These are phyloP conservation scores for Citrus glauca DNA, from an alignment of 345 rosid genomes.

Conservation along the genomic window DNA sequence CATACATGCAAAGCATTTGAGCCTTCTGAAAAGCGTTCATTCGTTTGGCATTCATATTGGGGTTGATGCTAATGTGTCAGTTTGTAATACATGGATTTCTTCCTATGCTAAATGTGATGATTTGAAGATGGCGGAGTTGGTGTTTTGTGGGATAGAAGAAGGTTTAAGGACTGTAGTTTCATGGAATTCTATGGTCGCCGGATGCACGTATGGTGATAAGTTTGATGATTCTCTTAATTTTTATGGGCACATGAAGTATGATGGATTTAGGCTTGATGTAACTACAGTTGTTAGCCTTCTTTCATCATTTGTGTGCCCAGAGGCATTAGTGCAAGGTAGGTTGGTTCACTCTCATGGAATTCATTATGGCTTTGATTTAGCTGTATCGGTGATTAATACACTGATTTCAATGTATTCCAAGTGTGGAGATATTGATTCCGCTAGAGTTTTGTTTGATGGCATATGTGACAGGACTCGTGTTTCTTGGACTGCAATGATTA, in stretches of 20 bases:
- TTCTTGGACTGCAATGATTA: conserved; percentile 85
- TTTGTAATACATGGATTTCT: conserved; percentile 60
- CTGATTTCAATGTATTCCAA: conserved; percentile 66
- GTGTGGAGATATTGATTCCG: conserved; percentile 41
- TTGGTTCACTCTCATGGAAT: conserved; percentile 56
- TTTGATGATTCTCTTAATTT: conserved; percentile 30
- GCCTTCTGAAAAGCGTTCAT: conserved; percentile 37
- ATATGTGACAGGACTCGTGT: conserved; percentile 47
- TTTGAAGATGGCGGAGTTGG: conserved; percentile 39
- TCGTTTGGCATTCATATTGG: conserved; percentile 50
- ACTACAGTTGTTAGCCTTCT: conserved; percentile 56
- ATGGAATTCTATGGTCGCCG: conserved; percentile 67
- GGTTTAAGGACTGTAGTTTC: conserved; percentile 35
- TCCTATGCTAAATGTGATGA: conserved; percentile 56
- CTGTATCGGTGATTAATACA: conserved; percentile 40
- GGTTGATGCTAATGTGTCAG: conserved; percentile 40
- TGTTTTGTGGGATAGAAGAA: conserved; percentile 40
- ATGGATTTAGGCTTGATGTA: conserved; percentile 45
- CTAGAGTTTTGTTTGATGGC: conserved; percentile 50
- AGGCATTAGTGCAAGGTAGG: conserved; percentile 36
- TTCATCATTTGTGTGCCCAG: conserved; percentile 42
- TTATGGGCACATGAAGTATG: conserved; percentile 50
- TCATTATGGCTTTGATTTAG: conserved; percentile 40
- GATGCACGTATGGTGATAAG: conserved; percentile 36
- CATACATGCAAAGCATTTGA: conserved; percentile 22